Evolutionary conservation across 208 protist genomes (phyloP), one percentile per base, ranked within the genome.

Genomic region (Leishmania mexicana): DNA sequence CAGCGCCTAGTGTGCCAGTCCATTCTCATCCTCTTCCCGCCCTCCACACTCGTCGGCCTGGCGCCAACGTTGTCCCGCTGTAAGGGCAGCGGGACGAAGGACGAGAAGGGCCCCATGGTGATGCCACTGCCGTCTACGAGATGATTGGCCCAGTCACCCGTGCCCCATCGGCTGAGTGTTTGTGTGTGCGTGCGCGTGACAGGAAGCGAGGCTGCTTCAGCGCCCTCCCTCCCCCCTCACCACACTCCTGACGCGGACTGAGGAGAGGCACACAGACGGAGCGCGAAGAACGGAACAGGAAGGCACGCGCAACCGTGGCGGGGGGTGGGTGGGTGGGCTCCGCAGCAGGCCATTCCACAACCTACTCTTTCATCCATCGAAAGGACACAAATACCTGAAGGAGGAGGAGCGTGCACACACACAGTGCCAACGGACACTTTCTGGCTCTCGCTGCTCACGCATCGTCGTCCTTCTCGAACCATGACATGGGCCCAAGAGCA

Each of bases 401-500:
- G 38, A 45, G 65, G 19, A 3, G n/a, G 28, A n/a, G 5, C 70
- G 28, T 45, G 35, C 70, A 35, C 45, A 1, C 47, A 47, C 65
- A 40, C 38, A 42, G 67, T 49, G 21, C 38, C 38, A n/a, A 13
- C 1, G 0, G 38, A 8, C 35, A 10, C 45, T 11, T 49, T 31
- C 70, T 28, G 21, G 3, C 3, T 49, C 21, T 13, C 70, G 13
- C 21, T 42, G 40, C 42, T 73, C 45, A 73, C 24, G 24, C 24
- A 4, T 53, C 42, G 15, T 40, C 51, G 28, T 58, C 76, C 28
- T 85, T 68, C 28, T 92, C 90, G 76, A 95, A 97, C 93, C 94
- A 97, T 60, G 87, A 72, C 28, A 91, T 83, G 1, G 94, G 94
- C 3, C 94, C 94, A 28, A 97, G 86, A 19, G 88, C 91, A 51